Evolutionary conservation across 2,329 filamentous ascomycete species (phyloP).

Genomic region (Geosmithia morbida): DNA sequence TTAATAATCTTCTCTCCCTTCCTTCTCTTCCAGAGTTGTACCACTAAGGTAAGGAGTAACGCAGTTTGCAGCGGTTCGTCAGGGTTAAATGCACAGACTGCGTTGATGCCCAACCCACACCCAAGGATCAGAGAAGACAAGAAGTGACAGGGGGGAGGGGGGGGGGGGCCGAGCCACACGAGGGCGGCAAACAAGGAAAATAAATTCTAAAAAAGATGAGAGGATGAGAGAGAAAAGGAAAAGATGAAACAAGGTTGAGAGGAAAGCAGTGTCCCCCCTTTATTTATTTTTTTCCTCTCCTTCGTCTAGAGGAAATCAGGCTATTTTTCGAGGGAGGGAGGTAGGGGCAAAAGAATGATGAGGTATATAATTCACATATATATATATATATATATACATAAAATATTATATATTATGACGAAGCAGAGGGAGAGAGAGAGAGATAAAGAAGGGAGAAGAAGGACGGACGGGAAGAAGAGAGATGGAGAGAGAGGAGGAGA

Average conservation of each 20-base stretch:
- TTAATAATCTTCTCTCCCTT: background rate
- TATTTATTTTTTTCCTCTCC: too few species aligned
- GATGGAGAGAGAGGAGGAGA: too few species aligned
- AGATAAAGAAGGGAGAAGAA: background rate
- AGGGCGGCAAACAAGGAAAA: background rate
- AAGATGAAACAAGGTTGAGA: too few species aligned
- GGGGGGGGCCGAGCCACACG: too few species aligned
- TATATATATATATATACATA: background rate
- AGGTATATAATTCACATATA: background rate
- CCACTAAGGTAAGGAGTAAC: background rate
- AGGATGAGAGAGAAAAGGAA: too few species aligned
- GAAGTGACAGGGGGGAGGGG: background rate
- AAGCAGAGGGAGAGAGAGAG: background rate
- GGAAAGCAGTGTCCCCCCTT: background rate
- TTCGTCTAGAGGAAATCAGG: background rate
- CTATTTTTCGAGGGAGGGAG: background rate
- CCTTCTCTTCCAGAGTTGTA: background rate
- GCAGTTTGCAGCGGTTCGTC: background rate
- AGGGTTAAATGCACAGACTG: background rate
- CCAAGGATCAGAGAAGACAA: too few species aligned
- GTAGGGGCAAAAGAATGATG: background rate
- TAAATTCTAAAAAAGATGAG: too few species aligned
- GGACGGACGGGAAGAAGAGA: background rate
- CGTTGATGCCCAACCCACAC: background rate
- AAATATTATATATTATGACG: too few species aligned